phyloP scores from a whole-genome alignment of 2,329 filamentous ascomycete species.

The Pseudomassariella vexata region DNA sequence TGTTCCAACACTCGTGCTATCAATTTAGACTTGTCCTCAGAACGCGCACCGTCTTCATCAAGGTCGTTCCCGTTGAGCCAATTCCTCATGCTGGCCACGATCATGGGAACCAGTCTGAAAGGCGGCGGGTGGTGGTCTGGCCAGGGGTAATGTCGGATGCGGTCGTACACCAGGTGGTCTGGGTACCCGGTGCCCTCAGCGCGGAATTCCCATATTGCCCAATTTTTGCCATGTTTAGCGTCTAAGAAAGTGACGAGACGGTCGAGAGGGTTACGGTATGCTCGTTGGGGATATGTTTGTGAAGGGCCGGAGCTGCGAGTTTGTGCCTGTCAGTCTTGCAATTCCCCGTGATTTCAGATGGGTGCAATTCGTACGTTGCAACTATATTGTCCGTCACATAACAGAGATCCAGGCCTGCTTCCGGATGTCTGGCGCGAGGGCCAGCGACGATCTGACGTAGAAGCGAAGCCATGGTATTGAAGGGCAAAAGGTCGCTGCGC shows the following conservation, averaged over 20 bases:
- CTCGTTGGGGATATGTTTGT: conserved; percentile 81
- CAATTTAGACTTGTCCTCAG: conserved; percentile 12
- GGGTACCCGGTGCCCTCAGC: conserved; percentile 96
- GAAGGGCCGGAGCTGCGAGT: conserved; percentile 78
- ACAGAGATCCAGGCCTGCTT: conserved; percentile 87
- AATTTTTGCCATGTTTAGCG: conserved; percentile 72
- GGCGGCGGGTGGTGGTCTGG: conserved; percentile 96
- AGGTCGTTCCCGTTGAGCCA: conserved; percentile 61
- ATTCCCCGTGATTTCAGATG: not conserved
- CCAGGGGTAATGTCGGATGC: conserved; percentile 90
- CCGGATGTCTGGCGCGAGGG: conserved; percentile 75
- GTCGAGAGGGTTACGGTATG: conserved; percentile 90
- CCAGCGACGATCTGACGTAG: conserved; percentile 89
- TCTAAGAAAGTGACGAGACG: conserved; percentile 85
- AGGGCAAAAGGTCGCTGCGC: not conserved
- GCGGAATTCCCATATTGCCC: conserved; percentile 97
- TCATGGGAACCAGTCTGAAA: conserved; percentile 80
- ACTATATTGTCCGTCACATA: conserved; percentile 84
- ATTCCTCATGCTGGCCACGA: conserved; percentile 87
- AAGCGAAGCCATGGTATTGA: conserved; percentile 58
- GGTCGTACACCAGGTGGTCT: conserved; percentile 77
- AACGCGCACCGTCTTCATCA: conserved; percentile 20
- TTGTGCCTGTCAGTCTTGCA: conserved; percentile 10
- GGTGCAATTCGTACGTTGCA: conserved; percentile 42
- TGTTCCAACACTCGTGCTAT: conserved; percentile 18